Evolutionary conservation across 192 early-diverging fungal species (phyloP).

Genomic region (Lobosporangium transversale): DNA sequence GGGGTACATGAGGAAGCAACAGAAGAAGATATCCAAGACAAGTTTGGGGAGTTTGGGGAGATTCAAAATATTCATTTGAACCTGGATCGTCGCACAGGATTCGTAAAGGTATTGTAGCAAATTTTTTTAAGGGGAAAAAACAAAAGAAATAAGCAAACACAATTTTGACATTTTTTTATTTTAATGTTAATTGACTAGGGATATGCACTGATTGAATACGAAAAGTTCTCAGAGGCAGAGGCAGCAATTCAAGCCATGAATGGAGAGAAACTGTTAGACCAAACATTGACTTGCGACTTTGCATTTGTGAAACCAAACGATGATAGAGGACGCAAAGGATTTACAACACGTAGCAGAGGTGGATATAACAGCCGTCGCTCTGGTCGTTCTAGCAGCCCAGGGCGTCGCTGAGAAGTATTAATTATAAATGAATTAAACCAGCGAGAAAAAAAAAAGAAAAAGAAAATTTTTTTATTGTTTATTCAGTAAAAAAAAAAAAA

Average conservation of each 20-base stretch:
- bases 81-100: constrained; percentile 93
- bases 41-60: constrained; percentile 90
- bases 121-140: not conserved
- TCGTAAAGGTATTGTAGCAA: constrained; percentile 81
- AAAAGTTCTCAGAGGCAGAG: constrained; percentile 80
- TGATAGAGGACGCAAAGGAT: constrained; percentile 38
- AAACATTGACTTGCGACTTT: constrained; percentile 82
- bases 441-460: not conserved
- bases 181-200: too few species aligned
- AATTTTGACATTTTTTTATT: not conserved
- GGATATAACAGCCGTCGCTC: constrained; percentile 32
- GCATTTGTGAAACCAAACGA: constrained; percentile 81
- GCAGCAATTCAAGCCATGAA: constrained; percentile 79
- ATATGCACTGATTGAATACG: constrained; percentile 93
- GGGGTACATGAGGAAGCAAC: constrained; percentile 95
- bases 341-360: constrained; percentile 40
- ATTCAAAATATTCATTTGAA: constrained; percentile 93
- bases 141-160: not conserved
- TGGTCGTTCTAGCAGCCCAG: constrained; percentile 42
- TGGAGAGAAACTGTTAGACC: constrained; percentile 77
- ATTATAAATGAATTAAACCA: not conserved
- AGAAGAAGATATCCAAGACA: constrained; percentile 89
- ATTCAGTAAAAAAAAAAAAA: too few species aligned
- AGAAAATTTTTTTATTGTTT: too few species aligned
- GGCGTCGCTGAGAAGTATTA: constrained; percentile 13